A percentile compares a stretch with the other conserved stretches of the same genome.
phyloP scores from a whole-genome alignment of 768 basidiomycete species.

The Grammothele lineata region DNA sequence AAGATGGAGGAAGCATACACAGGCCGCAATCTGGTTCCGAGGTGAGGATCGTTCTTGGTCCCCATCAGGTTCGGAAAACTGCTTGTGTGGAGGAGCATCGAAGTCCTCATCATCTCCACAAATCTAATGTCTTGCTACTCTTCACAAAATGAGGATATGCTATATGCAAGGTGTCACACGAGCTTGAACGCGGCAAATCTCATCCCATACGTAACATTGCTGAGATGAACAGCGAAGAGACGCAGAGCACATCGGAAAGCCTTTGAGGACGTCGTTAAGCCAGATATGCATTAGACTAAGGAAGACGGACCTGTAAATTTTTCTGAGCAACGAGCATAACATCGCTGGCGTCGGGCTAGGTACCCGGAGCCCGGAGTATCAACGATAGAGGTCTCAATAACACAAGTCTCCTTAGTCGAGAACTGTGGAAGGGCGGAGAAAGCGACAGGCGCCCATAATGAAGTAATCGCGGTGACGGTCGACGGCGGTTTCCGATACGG shows the following conservation, averaged over 20 bases:
- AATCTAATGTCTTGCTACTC: neutral
- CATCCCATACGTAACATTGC: neutral
- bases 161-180: slow-evolving; percentile 14
- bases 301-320: slow-evolving; percentile 7
- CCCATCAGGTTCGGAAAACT: neutral
- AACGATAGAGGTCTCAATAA: slow-evolving; percentile 2
- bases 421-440: neutral
- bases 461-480: too few relatives aligned
- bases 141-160: neutral
- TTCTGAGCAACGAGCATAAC: neutral
- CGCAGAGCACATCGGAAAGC: neutral
- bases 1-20: neutral
- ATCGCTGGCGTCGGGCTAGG: slow-evolving; percentile 3
- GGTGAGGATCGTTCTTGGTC: neutral
- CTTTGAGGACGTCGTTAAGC: neutral
- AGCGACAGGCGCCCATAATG: too few relatives aligned
- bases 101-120: too few relatives aligned
- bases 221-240: neutral
- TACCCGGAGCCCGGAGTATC: slow-evolving; percentile 5
- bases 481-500: too few relatives aligned
- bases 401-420: slow-evolving; percentile 4
- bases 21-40: neutral
- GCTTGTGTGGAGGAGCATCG: neutral
- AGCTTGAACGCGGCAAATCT: neutral
- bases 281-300: neutral